Evolutionary conservation across 2,329 filamentous ascomycete genomes (phyloP).

Genomic region (Tricladium varicosporioides): DNA sequence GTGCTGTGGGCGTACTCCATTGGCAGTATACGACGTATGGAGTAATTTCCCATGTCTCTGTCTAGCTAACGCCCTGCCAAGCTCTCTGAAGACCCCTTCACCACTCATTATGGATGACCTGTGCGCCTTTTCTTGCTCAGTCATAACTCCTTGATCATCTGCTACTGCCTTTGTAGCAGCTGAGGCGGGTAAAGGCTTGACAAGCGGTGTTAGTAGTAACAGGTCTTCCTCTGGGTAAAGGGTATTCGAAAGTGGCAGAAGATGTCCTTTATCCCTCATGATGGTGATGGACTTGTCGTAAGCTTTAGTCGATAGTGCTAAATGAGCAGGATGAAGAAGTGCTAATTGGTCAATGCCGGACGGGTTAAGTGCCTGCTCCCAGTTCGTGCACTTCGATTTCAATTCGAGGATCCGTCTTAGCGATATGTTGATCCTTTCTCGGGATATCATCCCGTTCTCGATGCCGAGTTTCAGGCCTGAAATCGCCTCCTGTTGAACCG

Average conservation of each 20-base stretch:
- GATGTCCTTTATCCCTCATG: slow-evolving; percentile 81
- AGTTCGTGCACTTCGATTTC: slow-evolving; percentile 83
- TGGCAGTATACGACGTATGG: slow-evolving; percentile 93
- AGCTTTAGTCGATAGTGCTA: slow-evolving; percentile 75
- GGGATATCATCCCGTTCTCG: slow-evolving; percentile 85
- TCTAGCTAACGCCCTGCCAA: slow-evolving; percentile 83
- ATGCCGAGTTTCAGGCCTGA: slow-evolving; percentile 84
- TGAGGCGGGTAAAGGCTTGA: slow-evolving; percentile 90
- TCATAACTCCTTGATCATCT: slow-evolving; percentile 46
- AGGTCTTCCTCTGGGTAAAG: slow-evolving; percentile 84
- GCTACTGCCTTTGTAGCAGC: slow-evolving; percentile 72
- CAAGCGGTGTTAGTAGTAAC: slow-evolving; percentile 81
- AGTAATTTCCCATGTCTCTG: slow-evolving; percentile 82
- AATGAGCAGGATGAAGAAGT: slow-evolving; percentile 78
- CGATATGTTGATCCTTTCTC: slow-evolving; percentile 76
- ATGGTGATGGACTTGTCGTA: slow-evolving; percentile 94
- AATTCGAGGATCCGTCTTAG: slow-evolving; percentile 74
- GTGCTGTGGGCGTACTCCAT: slow-evolving; percentile 87
- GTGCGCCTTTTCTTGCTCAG: slow-evolving; percentile 52
- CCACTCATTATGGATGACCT: slow-evolving; percentile 76
- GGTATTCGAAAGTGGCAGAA: slow-evolving; percentile 78
- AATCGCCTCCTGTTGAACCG: slow-evolving; percentile 88
- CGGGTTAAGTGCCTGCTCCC: slow-evolving; percentile 88
- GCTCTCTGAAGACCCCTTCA: slow-evolving; percentile 86
- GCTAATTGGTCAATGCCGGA: slow-evolving; percentile 74